Base-by-base conservation (phyloP, 31 red algal species). In the Endocladia muricata region DNA sequence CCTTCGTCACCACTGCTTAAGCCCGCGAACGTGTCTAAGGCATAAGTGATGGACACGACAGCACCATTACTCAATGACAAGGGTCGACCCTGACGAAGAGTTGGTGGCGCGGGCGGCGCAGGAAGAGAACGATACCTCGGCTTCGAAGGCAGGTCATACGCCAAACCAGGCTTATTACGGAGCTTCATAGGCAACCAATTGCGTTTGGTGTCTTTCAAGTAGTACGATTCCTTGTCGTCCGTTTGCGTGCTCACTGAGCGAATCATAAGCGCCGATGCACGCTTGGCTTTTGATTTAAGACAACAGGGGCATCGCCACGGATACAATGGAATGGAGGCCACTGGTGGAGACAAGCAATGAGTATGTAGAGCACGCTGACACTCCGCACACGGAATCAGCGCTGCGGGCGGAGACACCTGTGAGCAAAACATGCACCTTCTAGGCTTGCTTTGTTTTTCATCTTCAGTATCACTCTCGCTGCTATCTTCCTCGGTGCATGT, bases 161-260 rank as follows among this genome's bases (percentile, higher is more conserved):
- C 85, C 40, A 81, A 56, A 55, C 37, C 61, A 13, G 85, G 85
- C 59, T 89, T 89, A 61, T 81, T 75, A 19, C 85, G 39, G 3
- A 89, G 68, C 41, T 89, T 89, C 9, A 73, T 37, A n/a, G 85
- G 85, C 25, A 89, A 62, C 85, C 85, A 89, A 22, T 58, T 47
- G 25, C 85, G 76, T 9, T 55, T 28, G 17, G 43, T 39, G 49
- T 89, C 85, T 9, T 38, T 49, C 66, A 81, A 42, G 49, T 89
- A 89, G 33, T 68, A 31, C 8, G 85, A 89, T 5, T 35, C 76
- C 8, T 77, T 65, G 61, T 89, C 85, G 60, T 89, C 85, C 1
- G 85, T 89, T 54, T 89, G 85, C 2, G 76, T 72, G n/a, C 52
- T 60, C 29, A 81, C 59, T 33, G 83, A 87, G 23, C 52, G 66